phyloP scores from a whole-genome alignment of 257 asterid species.

The Galeopsis tetrahit region DNA sequence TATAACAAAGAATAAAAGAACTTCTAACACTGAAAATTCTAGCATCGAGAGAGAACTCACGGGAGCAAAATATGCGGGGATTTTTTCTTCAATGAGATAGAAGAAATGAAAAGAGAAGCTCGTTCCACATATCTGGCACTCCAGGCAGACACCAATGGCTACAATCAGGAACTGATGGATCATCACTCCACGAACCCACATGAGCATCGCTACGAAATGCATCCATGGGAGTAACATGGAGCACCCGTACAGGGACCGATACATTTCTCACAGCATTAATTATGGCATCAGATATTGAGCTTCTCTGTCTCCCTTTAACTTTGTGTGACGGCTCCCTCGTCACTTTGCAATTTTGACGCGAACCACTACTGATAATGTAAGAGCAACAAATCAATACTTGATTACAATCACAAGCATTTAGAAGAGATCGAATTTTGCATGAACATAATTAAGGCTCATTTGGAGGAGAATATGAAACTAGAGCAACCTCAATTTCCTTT shows the following conservation, averaged over 20 bases:
- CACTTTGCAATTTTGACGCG: slow-evolving; percentile 69
- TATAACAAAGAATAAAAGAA: slow-evolving; percentile 32
- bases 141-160: slow-evolving; percentile 99
- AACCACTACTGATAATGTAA: slow-evolving; percentile 45
- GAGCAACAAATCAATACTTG: slow-evolving; percentile 19
- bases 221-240: slow-evolving; percentile 82
- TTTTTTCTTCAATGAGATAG: slow-evolving; percentile 36
- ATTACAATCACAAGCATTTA: slow-evolving; percentile 7
- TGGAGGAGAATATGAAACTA: background rate
- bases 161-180: slow-evolving; percentile 82
- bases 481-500: background rate
- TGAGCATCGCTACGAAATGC: slow-evolving; percentile 79
- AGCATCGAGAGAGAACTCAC: slow-evolving; percentile 31
- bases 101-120: slow-evolving; percentile 62
- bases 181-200: slow-evolving; percentile 80
- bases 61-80: slow-evolving; percentile 12
- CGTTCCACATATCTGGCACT: slow-evolving; percentile 89
- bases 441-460: background rate
- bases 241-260: slow-evolving; percentile 55
- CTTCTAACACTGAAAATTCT: background rate
- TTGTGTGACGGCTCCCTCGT: slow-evolving; percentile 56
- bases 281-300: slow-evolving; percentile 63
- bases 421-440: background rate
- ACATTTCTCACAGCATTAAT: slow-evolving; percentile 46
- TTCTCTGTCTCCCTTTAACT: slow-evolving; percentile 50